A percentile compares a stretch with the other conserved stretches of the same genome.
Conservation (phyloP, 2,329 filamentous ascomycete species). For the Mycosphaerella sp. region DNA sequence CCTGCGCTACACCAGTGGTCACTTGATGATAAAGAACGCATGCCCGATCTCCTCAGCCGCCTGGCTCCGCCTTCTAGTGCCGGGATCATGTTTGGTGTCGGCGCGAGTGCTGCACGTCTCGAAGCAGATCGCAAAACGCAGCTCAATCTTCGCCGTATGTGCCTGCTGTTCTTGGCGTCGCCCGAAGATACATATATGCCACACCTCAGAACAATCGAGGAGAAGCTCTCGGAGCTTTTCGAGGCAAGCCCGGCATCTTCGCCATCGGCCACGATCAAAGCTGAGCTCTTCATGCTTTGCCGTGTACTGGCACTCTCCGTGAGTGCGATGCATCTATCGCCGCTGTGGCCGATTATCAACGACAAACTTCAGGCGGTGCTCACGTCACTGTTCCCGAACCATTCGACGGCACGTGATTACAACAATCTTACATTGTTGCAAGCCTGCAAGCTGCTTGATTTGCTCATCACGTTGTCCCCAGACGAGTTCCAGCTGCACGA, state of each 20-base stretch:
- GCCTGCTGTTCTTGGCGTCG: conserved; percentile 70
- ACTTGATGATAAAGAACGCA: conserved; percentile 76
- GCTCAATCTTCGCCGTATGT: conserved; percentile 75
- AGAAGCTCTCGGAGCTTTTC: conserved; percentile 81
- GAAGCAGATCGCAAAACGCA: conserved; percentile 93
- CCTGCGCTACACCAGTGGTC: conserved; percentile 78
- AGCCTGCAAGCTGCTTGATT: conserved; percentile 87
- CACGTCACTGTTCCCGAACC: conserved; percentile 63
- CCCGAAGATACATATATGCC: conserved; percentile 72
- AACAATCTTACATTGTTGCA: conserved; percentile 73
- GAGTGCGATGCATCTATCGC: conserved; percentile 70
- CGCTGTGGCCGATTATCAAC: conserved; percentile 86
- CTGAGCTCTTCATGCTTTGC: conserved; percentile 83
- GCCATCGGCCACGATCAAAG: conserved; percentile 79
- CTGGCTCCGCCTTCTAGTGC: conserved; percentile 82
- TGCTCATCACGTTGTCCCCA: conserved; percentile 76
- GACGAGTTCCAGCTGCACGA: conserved; percentile 98
- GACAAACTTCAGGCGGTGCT: conserved; percentile 75
- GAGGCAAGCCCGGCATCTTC: conserved; percentile 79
- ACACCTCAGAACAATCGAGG: conserved; percentile 66
- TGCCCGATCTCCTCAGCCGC: conserved; percentile 72
- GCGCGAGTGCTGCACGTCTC: conserved; percentile 84
- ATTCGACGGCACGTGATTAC: conserved; percentile 64
- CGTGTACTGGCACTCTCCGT: conserved; percentile 74
- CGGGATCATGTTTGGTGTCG: conserved; percentile 97